Evolutionary conservation across 2,329 filamentous ascomycete genomes (phyloP), one percentile per base, ranked within the genome.

Genomic region (Curvularia lunata): DNA sequence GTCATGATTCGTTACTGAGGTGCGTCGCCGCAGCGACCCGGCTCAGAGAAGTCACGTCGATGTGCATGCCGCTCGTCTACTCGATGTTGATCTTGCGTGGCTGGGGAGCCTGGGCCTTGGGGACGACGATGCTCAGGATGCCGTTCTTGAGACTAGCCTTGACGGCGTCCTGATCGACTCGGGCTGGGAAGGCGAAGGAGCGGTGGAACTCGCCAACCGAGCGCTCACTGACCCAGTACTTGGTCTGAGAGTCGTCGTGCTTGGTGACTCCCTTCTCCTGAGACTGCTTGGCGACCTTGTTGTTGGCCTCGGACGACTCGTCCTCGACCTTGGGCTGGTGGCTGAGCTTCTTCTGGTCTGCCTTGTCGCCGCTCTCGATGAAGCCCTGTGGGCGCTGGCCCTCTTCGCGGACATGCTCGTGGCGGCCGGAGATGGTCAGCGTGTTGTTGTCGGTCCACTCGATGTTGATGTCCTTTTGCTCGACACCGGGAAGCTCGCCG

Each of bases 371-470:
- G 32, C 72, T 78, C 62, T 86, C 83, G 53, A 86, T 77, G 48
- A 68, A 66, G 80, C 76, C 48, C 78, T 81, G 27, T 13, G 83
- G 79, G 30, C 83, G 77, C 2, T 82, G 79, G 57, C 84, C 84
- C 38, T 85, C 78, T 58, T 85, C 84, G 76, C 86, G 84, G 64
- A 80, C 80, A 65, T 87, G 85, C 78, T 92, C 90, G 54, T 86
- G 83, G 63, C 83, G 86, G 70, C 91, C 91, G 56, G 85, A 86
- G 74, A 95, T 82, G 62, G 86, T 83, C 42, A 94, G 80, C 16
- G 89, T 92, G 79, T 91, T 88, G 41, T 84, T 81, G 73, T 94
- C 90, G 57, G 86, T 88, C 82, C 93, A 94, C 72, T 94, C 90
- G 72, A 94, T 90, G 73, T 84, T 81, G 70, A 95, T 81, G 70